phyloP scores from a whole-genome alignment of 331 rosid genomes.

The Spiraea crenata region DNA sequence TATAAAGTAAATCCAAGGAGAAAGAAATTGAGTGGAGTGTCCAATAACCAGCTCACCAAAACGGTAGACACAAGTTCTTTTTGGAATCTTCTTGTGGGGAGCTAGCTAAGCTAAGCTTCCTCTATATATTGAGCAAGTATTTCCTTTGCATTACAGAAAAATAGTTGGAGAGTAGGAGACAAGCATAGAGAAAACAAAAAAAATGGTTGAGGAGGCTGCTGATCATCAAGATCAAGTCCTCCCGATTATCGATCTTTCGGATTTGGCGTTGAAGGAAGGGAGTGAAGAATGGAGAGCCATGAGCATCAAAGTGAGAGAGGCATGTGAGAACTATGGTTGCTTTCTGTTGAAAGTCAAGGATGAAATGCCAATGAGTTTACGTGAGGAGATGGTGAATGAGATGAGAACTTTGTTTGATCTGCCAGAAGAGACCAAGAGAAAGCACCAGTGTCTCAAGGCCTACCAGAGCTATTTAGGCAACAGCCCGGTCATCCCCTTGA shows the following conservation, averaged over 20 bases:
- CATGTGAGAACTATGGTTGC: conserved; percentile 54
- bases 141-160: no score
- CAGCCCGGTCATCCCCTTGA: conserved; percentile 30
- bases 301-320: conserved; percentile 52
- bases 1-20: no score
- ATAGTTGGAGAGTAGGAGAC: background rate
- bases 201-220: conserved; percentile 1
- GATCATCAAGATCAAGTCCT: background rate
- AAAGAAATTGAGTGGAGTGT: no score
- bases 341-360: conserved; percentile 32
- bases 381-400: conserved; percentile 23
- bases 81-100: background rate
- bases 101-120: background rate
- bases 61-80: background rate
- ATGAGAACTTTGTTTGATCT: conserved; percentile 46
- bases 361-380: background rate
- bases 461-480: conserved; percentile 37
- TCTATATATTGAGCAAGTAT: conserved; percentile 8
- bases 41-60: background rate
- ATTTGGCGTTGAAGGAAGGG: conserved; percentile 13
- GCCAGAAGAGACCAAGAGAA: conserved; percentile 46
- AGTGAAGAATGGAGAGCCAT: conserved; percentile 38
- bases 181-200: background rate
- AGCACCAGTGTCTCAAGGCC: conserved; percentile 29
- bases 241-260: conserved; percentile 39